Base-by-base conservation (phyloP, 1,139 yeast species). In the Hyphopichia fennica region DNA sequence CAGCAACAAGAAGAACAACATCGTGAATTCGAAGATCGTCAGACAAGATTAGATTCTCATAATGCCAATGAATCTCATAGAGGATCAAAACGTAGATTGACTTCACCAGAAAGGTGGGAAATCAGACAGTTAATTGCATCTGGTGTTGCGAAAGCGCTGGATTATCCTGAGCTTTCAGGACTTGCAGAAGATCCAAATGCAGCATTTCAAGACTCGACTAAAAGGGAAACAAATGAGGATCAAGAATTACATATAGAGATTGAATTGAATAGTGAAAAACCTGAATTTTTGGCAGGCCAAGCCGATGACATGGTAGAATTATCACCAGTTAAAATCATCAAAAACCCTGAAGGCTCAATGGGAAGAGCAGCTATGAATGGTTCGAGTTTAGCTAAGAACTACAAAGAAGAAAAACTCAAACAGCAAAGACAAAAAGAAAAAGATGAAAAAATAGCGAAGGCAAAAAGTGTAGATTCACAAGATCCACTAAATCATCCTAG, bases 41-140 rank as follows among this genome's bases (percentile, higher is more conserved):
- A 35, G 19, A 23, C 42, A n/a, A 25, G 45, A 32, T 4, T 3
- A 13, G 37, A 25, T 6, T 5, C 18, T 16, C 16, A n/a, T n/a
- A 13, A 6, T 8, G 18, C 39, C 9, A 15, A 17, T 17, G 35
- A 35, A 33, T 41, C 30, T 19, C 34, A 37, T 16, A 33, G 48
- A 25, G 47, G 49, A 11, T 38, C 43, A 15, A 62, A 69, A 43
- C 72, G 82, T 51, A 67, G 88, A 40, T 60, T 85, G 31, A 84
- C 95, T 0, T 85, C 95, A 0, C 95, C 96, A 1, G 98, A 91
- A 59, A 66, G 91, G 44, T 91, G 96, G 96, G 97, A 91, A 55
- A 75, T 88, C 40, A 72, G 87, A 28, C 97, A 91, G 55, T 67
- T 88, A 28, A 84, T 86, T 29, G 86, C 95, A 0, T 81, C 95